phyloP scores from a whole-genome alignment of 1,139 yeast species.

The Casaregolazyma suthepensis region DNA sequence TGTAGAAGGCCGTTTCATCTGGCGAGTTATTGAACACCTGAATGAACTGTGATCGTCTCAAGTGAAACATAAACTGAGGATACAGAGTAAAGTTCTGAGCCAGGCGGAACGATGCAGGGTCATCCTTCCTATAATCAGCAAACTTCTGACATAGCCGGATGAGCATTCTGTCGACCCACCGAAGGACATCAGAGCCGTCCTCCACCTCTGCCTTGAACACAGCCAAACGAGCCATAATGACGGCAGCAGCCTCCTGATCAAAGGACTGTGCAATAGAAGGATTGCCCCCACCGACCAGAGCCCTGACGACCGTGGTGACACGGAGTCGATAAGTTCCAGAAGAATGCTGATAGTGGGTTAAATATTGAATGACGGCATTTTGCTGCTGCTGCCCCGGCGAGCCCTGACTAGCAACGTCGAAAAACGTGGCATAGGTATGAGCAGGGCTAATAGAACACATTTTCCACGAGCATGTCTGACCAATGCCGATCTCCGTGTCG shows the following conservation, averaged over 20 bases:
- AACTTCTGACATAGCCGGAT: conserved; percentile 81
- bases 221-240: conserved; percentile 88
- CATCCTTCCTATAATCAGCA: conserved; percentile 81
- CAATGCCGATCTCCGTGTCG: conserved; percentile 89
- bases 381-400: conserved; percentile 62
- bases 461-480: conserved; percentile 86
- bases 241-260: conserved; percentile 99
- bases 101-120: conserved; percentile 67
- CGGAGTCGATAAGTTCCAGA: conserved; percentile 66
- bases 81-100: conserved; percentile 76
- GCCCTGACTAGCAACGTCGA: conserved; percentile 55
- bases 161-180: conserved; percentile 82
- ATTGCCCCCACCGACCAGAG: conserved; percentile 47
- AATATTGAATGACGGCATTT: conserved; percentile 64
- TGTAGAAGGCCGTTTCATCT: conserved; percentile 95
- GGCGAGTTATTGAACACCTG: conserved; percentile 98
- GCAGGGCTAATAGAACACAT: conserved; percentile 81
- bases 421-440: conserved; percentile 82
- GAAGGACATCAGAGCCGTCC: conserved; percentile 61
- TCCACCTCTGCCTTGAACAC: conserved; percentile 81
- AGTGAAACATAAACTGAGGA: conserved; percentile 93
- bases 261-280: conserved; percentile 57
- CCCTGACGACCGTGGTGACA: conserved; percentile 81
- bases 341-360: conserved; percentile 69
- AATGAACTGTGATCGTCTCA: conserved; percentile 93